Base-by-base conservation (phyloP, 2,329 filamentous ascomycete genomes). In the Cytospora leucostoma region DNA sequence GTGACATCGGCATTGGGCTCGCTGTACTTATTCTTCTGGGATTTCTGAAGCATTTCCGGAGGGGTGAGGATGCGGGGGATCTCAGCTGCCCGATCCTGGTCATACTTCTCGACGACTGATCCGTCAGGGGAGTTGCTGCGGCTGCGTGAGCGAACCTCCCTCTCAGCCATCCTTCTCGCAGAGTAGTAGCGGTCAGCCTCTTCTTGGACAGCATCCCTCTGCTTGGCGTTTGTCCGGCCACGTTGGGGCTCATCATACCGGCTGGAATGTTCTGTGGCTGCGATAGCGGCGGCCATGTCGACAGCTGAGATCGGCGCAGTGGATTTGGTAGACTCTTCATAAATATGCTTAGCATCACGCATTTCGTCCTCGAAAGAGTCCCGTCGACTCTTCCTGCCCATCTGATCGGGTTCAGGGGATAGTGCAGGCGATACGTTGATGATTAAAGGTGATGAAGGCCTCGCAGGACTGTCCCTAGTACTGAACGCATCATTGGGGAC, bases 1-100 rank as follows among this genome's bases (percentile, higher is more conserved):
- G 76, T 78, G 59, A 88, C 85, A 71, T 89, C 86, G n/a, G 86
- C 86, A 69, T 89, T 79, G 2, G 86, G 86, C 8, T 74, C 82
- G 66, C 82, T 83, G 62, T 83, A 89, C 10, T 74, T 79, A 34
- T 65, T 80, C 73, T 81, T 82, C 49, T 78, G 77, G 12, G 73
- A 69, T 2, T 73, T 67, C 11, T 77, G 74, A 62, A 80, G 77
- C 76, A 81, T 80, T 63, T 79, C 79, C 21, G 84, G 84, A 12
- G 85, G 84, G 2, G 84, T 83, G 59, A 84, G 79, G 62, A 88
- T 84, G 56, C 77, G 77, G 53, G 79, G 70, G n/a, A 75, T 71
- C 17, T 61, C 27, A 13, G 50, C 34, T 17, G 51, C 33, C 1
- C 40, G 17, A 4, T 74, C 71, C 19, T 78, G 71, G 34, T 80